Conservation (phyloP, 257 asterid species). For the Salvia splendens region DNA sequence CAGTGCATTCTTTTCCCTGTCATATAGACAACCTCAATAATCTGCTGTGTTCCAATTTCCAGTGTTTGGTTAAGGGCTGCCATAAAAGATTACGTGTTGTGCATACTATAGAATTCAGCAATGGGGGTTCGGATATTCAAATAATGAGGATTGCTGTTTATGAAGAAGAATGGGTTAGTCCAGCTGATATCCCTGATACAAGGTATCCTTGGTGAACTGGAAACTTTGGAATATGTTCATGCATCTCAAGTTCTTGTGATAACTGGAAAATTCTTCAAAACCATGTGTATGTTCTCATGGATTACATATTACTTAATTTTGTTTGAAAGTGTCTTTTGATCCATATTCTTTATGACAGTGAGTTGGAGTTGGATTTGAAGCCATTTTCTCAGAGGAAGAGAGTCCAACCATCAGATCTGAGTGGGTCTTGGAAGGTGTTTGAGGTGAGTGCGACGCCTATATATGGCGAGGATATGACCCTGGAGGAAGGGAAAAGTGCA, state of each 20-base stretch:
- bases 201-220: conserved; percentile 47
- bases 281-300: conserved; percentile 3
- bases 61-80: conserved; percentile 99
- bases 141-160: conserved; percentile 92
- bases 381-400: conserved; percentile 90
- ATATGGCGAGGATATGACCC: conserved; percentile 51
- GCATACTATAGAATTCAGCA: conserved; percentile 91
- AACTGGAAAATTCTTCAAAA: conserved; percentile 12
- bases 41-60: conserved; percentile 24
- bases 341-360: conserved; percentile 47
- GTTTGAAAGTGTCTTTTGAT: not conserved
- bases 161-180: conserved; percentile 96
- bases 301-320: not conserved
- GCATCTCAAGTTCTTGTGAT: conserved; percentile 22
- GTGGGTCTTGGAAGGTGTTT: conserved; percentile 96
- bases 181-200: conserved; percentile 69
- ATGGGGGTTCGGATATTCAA: conserved; percentile 90
- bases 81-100: conserved; percentile 92
- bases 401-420: conserved; percentile 81
- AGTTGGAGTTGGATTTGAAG: conserved; percentile 63
- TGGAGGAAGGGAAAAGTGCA: conserved; percentile 40
- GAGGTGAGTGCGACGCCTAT: conserved; percentile 93
- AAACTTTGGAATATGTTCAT: conserved; percentile 9
- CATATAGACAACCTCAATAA: not conserved
- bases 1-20: not conserved